phyloP scores from a whole-genome alignment of 805 yeast genomes.

The Lipomyces chichibuensis region DNA sequence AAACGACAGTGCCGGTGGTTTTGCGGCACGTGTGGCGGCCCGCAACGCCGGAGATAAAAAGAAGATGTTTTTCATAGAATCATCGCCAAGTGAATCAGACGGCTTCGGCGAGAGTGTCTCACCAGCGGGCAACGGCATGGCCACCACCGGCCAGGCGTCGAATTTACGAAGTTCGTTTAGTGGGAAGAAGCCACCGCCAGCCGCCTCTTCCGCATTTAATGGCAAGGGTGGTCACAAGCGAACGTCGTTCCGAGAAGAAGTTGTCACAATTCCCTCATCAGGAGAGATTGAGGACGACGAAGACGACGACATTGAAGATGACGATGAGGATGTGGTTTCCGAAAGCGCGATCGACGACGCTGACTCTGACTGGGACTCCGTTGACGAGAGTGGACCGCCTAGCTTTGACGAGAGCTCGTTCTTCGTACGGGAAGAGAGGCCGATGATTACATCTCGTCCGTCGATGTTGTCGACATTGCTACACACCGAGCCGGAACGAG shows the following conservation, averaged over 20 bases:
- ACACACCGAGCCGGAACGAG: conserved; percentile 39
- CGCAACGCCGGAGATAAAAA: background rate
- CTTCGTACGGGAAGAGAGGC: conserved; percentile 41
- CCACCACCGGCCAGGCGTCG: conserved; percentile 2
- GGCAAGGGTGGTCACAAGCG: conserved; percentile 22
- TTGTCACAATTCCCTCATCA: conserved; percentile 27
- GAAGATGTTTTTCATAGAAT: conserved; percentile 48
- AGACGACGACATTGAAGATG: conserved; percentile 27
- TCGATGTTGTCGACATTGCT: conserved; percentile 48
- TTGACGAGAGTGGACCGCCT: conserved; percentile 43
- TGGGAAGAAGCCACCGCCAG: conserved; percentile 8
- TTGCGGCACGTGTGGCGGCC: conserved; percentile 1
- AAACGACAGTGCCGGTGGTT: background rate
- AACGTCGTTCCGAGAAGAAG: conserved; percentile 29
- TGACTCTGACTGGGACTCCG: conserved; percentile 48
- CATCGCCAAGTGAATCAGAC: conserved; percentile 46
- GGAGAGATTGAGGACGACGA: conserved; percentile 13
- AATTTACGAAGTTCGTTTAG: conserved; percentile 18
- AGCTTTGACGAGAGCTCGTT: conserved; percentile 40
- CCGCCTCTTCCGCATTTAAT: background rate
- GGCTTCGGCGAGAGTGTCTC: conserved; percentile 38
- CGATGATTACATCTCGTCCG: conserved; percentile 42
- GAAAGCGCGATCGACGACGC: conserved; percentile 39
- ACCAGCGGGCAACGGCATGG: conserved; percentile 21
- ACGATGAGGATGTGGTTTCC: conserved; percentile 11